Base-by-base conservation (phyloP, 2,329 filamentous ascomycete species). In the Talaromyces pinophilus region DNA sequence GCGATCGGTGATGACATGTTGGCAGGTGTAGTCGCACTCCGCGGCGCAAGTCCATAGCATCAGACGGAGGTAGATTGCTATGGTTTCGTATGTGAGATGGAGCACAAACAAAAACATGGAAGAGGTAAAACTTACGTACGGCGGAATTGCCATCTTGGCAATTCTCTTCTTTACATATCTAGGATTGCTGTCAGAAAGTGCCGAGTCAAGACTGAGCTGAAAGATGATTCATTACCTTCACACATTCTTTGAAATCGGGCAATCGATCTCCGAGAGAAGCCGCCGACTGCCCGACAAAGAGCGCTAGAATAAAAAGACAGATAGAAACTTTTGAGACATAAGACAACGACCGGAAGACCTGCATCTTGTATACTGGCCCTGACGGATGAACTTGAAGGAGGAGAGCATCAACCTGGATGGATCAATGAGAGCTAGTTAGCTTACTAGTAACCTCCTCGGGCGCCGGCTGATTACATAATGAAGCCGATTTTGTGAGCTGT, bases 1-100 rank as follows among this genome's bases (percentile, higher is more conserved):
- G 67, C 82, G 81, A 72, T 87, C 80, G 65, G 95, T 98, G 67
- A 96, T 85, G 77, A 97, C 90, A 84, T 96, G 94, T 79, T 99
- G 95, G 84, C 95, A 99, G 68, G 92, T 90, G 83, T 99, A 96
- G 83, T 99, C 93, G 87, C 95, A 99, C 86, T 99, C 94, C 75
- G 91, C 85, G 68, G 91, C 87, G 82, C 95, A 99, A 77, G 88
- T 88, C 95, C 95, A 99, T 78, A 97, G 82, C 75, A 98, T 88
- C 71, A 98, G 85, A 69, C 92, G 92, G 77, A 90, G 93, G 79
- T 91, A 87, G 72, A 97, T 77, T 69, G 95, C 93, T 97, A 7
- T 19, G 15, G 38, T 10, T 25, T 62, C 19, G 25, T 38, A 61
- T 6, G 33, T 46, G 5, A 25, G 28, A 60, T 10, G 19, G 33